phyloP scores from a whole-genome alignment of 352 stramenopile genomes.

The Phytophthora megakarya region DNA sequence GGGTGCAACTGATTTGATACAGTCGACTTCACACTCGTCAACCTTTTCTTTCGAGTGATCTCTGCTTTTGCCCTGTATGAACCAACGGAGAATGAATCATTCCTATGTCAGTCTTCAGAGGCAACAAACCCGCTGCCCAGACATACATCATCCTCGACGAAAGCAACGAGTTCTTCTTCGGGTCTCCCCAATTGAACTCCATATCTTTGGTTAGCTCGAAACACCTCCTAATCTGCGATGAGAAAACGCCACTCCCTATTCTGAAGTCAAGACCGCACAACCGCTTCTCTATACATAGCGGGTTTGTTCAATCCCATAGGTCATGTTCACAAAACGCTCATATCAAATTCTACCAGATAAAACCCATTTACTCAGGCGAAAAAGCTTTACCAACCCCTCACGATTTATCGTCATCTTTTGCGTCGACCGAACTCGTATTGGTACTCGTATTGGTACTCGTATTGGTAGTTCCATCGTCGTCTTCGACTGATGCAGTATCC shows the following conservation, averaged over 20 bases:
- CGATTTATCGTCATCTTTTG: conserved; percentile 22
- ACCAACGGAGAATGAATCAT: background rate
- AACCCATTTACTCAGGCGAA: conserved; percentile 3
- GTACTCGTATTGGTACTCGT: conserved; percentile 1
- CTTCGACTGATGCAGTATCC: conserved; percentile 20
- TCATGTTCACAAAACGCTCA: background rate
- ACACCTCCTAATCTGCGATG: conserved; percentile 3
- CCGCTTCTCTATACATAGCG: conserved; percentile 28
- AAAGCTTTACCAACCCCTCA: background rate
- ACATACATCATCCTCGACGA: conserved; percentile 79
- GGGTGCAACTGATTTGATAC: conserved; percentile 80
- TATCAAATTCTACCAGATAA: background rate
- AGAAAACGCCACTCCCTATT: conserved; percentile 19
- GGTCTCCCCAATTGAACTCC: conserved; percentile 87
- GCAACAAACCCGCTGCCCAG: background rate
- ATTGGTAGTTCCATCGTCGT: conserved; percentile 12
- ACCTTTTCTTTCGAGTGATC: conserved; percentile 63
- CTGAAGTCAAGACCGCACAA: conserved; percentile 10
- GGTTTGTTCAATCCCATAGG: no score
- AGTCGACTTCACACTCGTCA: conserved; percentile 75
- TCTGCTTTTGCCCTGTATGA: conserved; percentile 71
- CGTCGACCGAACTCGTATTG: conserved; percentile 4
- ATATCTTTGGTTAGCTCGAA: conserved; percentile 32
- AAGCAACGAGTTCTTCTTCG: conserved; percentile 79
- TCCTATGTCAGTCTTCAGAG: background rate